phyloP scores from a whole-genome alignment of 1,284 basidiomycete genomes.

The Rhodotorula sp. region DNA sequence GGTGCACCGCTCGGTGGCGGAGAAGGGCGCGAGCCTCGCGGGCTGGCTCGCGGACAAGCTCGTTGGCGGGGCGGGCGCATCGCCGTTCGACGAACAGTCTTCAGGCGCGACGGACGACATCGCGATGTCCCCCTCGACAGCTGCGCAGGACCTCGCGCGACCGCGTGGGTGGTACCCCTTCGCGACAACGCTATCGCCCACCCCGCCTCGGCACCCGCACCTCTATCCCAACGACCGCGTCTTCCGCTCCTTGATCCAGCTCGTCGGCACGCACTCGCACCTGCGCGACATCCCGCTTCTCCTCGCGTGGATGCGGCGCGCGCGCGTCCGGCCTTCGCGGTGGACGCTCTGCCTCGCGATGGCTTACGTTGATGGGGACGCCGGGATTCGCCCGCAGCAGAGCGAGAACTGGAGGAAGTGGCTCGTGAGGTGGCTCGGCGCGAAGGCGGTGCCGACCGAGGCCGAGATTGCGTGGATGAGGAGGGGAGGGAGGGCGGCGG shows the following conservation, averaged over 20 bases:
- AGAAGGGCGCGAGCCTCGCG: not conserved
- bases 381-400: constrained; percentile 63
- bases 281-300: constrained; percentile 66
- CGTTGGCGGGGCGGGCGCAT: not conserved
- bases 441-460: constrained; percentile 58
- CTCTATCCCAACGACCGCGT: constrained; percentile 59
- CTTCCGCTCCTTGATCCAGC: constrained; percentile 65
- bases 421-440: constrained; percentile 69
- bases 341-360: constrained; percentile 66
- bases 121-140: not conserved
- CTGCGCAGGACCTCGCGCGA: not conserved
- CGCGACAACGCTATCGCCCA: constrained; percentile 25
- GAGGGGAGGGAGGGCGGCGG: constrained; percentile 25
- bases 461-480: constrained; percentile 39
- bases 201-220: constrained; percentile 49
- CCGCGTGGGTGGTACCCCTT: constrained; percentile 24
- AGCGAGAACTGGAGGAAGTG: constrained; percentile 61
- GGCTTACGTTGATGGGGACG: constrained; percentile 67
- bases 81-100: not conserved
- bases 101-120: not conserved
- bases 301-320: constrained; percentile 73
- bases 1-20: not conserved
- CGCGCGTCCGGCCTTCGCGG: constrained; percentile 60
- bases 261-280: constrained; percentile 61
- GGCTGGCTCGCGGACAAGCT: constrained; percentile 4